Percentiles rank a stretch among this genome's conserved stretches.
Conservation (phyloP, 2,329 filamentous ascomycete species). For the Hypoxylon sp. region DNA sequence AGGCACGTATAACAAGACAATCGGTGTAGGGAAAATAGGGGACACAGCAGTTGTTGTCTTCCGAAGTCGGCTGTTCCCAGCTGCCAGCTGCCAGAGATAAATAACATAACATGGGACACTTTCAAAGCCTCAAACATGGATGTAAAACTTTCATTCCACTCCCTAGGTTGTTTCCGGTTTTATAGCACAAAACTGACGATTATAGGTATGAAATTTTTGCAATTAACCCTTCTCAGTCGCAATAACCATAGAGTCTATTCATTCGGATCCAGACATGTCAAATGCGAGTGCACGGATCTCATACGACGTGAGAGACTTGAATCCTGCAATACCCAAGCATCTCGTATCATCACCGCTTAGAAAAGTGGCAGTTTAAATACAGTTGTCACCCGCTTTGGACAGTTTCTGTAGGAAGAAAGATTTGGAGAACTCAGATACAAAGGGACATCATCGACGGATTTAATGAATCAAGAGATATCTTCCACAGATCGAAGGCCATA, state of each 20-base stretch:
- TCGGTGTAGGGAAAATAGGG: not conserved
- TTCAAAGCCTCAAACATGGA: not conserved
- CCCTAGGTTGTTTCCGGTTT: not conserved
- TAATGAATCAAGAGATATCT: constrained; percentile 22
- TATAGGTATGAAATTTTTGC: not conserved
- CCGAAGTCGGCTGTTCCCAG: constrained; percentile 39
- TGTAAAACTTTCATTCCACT: too few relatives aligned
- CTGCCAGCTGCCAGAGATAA: constrained; percentile 19
- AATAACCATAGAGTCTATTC: not conserved
- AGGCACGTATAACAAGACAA: constrained; percentile 6
- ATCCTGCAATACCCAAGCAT: not conserved
- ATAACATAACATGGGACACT: not conserved
- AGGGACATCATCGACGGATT: not conserved
- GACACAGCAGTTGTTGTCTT: constrained; percentile 14
- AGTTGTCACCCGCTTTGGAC: not conserved
- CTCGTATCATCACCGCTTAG: not conserved
- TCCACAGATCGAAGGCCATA: not conserved
- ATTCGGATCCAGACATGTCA: not conserved
- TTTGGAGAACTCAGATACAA: not conserved
- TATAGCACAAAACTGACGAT: not conserved
- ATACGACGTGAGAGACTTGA: not conserved
- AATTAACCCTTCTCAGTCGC: not conserved
- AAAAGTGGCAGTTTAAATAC: not conserved
- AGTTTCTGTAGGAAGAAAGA: not conserved
- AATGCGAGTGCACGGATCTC: not conserved